Percentiles rank a stretch among this genome's conserved stretches.
Conservation (phyloP, 202 grass and related monocot genomes). For the Carex arenaria region DNA sequence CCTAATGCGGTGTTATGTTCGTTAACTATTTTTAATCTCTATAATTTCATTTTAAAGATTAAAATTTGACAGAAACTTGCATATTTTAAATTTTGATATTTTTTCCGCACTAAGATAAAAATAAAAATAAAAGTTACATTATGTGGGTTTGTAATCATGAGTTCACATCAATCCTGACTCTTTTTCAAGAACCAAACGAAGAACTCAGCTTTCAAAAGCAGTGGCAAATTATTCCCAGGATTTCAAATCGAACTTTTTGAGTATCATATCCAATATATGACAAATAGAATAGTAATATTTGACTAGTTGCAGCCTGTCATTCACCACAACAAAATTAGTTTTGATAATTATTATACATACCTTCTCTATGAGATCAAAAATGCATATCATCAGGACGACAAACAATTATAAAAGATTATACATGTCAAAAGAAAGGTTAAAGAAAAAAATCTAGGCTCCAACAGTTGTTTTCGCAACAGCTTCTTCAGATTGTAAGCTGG, state of each 20-base stretch:
- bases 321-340: background rate
- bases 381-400: background rate
- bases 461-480: conserved; percentile 11
- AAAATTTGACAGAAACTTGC: no score
- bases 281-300: background rate
- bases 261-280: background rate
- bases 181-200: background rate
- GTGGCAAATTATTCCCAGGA: background rate
- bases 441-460: background rate
- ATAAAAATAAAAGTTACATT: no score
- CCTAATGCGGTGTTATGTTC: no score
- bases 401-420: background rate
- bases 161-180: background rate
- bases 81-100: no score
- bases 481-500: conserved; percentile 71
- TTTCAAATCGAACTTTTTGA: background rate
- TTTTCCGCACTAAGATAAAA: no score
- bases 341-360: background rate
- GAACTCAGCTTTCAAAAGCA: background rate
- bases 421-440: background rate
- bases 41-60: no score
- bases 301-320: background rate
- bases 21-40: no score
- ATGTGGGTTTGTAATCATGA: no score
- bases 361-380: conserved; percentile 15